Percentiles rank a stretch among this genome's conserved stretches.
phyloP scores from a whole-genome alignment of 345 rosid species.

The Ceriops tagal region DNA sequence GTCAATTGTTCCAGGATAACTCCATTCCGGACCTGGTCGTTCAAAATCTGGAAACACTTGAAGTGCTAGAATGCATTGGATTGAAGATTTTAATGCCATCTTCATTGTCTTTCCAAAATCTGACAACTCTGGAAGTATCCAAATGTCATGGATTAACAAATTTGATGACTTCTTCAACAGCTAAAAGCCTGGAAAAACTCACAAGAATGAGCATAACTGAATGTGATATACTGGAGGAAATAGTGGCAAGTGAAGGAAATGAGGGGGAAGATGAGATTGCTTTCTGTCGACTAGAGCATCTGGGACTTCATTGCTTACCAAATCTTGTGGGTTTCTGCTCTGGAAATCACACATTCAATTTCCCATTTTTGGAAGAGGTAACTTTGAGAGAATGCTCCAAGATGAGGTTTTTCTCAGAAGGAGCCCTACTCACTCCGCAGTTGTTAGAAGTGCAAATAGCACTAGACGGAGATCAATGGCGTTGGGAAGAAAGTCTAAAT shows the following conservation, averaged over 20 bases:
- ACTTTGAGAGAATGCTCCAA: slow-evolving; percentile 1
- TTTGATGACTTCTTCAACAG: slow-evolving; percentile 14
- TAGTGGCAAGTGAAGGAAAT: slow-evolving; percentile 6
- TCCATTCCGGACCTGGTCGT: background rate
- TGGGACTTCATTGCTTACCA: slow-evolving; percentile 15
- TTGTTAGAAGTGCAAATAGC: background rate
- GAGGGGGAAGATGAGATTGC: slow-evolving; percentile 4
- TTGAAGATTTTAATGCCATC: slow-evolving; percentile 17
- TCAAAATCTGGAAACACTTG: slow-evolving; percentile 9
- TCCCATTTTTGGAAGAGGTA: slow-evolving; percentile 6
- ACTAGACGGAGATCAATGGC: background rate
- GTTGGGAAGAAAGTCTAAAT: background rate
- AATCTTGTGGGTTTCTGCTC: slow-evolving; percentile 13
- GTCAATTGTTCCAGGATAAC: too few species aligned
- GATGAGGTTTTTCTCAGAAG: background rate
- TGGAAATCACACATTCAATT: background rate
- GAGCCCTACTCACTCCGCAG: background rate
- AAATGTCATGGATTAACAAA: slow-evolving; percentile 11
- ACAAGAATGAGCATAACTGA: slow-evolving; percentile 9
- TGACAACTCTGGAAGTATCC: slow-evolving; percentile 9
- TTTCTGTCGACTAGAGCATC: slow-evolving; percentile 11
- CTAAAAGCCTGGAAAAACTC: slow-evolving; percentile 19
- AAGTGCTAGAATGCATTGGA: background rate
- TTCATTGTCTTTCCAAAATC: slow-evolving; percentile 8
- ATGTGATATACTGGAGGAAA: slow-evolving; percentile 17